phyloP scores from a whole-genome alignment of 495 filamentous ascomycete genomes.

The Neurospora sublineolata region DNA sequence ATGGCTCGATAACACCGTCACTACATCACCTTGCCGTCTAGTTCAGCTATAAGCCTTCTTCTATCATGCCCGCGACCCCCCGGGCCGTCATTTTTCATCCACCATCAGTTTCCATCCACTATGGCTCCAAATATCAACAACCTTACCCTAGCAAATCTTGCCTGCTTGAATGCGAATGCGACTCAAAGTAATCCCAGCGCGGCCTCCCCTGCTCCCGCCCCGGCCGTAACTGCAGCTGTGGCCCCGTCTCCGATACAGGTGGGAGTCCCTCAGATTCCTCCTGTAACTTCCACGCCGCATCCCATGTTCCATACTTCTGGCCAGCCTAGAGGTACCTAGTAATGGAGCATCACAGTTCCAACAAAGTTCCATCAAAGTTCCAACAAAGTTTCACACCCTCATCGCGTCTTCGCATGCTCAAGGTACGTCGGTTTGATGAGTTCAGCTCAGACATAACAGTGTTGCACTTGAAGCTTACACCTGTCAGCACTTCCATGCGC shows the following conservation, averaged over 20 bases:
- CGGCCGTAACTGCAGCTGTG: conserved; percentile 12
- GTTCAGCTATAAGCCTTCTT: too few relatives aligned
- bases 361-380: neutral
- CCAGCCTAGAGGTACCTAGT: conserved; percentile 8
- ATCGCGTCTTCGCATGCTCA: neutral
- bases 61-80: too few relatives aligned
- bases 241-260: conserved; percentile 10
- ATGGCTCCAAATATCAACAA: too few relatives aligned
- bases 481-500: neutral
- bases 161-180: conserved; percentile 60
- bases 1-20: too few relatives aligned
- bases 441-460: neutral
- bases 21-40: too few relatives aligned
- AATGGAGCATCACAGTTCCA: conserved; percentile 2
- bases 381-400: neutral
- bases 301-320: conserved; percentile 8
- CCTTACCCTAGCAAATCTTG: conserved; percentile 78
- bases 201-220: conserved; percentile 30
- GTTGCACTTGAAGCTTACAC: neutral
- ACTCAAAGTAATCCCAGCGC: conserved; percentile 43
- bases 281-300: conserved; percentile 5
- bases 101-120: too few relatives aligned
- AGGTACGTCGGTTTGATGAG: neutral
- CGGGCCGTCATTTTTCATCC: too few relatives aligned
- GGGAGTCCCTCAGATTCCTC: neutral